Evolutionary conservation across 106 monocot genomes (phyloP).

Genomic region (Dendrobium huoshanense): DNA sequence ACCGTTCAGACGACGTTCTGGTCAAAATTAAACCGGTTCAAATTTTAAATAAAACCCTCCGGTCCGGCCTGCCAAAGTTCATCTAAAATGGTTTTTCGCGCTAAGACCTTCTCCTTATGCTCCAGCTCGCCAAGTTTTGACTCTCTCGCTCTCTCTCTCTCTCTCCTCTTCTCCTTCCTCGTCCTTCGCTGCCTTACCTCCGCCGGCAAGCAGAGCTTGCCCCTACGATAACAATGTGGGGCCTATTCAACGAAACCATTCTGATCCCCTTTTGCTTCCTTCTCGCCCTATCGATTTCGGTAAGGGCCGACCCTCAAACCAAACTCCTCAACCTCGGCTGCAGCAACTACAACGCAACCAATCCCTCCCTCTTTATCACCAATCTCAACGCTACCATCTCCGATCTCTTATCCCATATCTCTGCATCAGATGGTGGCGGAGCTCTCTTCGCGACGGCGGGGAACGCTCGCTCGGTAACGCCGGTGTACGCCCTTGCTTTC

Average conservation of each 20-base stretch:
- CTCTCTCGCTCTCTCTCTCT: neutral
- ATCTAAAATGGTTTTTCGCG: conserved; percentile 6
- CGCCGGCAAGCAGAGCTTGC: neutral
- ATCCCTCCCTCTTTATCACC: conserved; percentile 21
- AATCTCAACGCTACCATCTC: conserved; percentile 26
- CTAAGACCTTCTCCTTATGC: neutral
- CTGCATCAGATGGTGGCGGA: conserved; percentile 4
- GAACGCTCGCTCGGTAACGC: conserved; percentile 10
- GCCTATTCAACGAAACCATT: neutral
- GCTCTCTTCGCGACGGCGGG: conserved; percentile 33
- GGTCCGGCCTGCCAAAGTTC: neutral
- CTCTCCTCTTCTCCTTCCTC: neutral
- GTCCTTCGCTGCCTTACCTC: neutral
- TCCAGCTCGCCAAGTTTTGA: neutral
- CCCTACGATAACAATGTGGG: neutral
- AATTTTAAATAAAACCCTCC: neutral
- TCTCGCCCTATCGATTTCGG: neutral
- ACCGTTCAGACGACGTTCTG: too few species aligned
- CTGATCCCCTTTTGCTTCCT: neutral
- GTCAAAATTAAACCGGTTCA: neutral
- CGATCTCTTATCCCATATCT: conserved; percentile 21
- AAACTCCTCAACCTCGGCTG: conserved; percentile 41
- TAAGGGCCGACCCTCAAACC: conserved; percentile 30
- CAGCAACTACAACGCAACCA: conserved; percentile 59
- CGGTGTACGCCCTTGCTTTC: conserved; percentile 39